These are phyloP conservation scores for Alternaria viburni DNA, from an alignment of 2,329 filamentous ascomycete genomes.

Conservation along the genomic window DNA sequence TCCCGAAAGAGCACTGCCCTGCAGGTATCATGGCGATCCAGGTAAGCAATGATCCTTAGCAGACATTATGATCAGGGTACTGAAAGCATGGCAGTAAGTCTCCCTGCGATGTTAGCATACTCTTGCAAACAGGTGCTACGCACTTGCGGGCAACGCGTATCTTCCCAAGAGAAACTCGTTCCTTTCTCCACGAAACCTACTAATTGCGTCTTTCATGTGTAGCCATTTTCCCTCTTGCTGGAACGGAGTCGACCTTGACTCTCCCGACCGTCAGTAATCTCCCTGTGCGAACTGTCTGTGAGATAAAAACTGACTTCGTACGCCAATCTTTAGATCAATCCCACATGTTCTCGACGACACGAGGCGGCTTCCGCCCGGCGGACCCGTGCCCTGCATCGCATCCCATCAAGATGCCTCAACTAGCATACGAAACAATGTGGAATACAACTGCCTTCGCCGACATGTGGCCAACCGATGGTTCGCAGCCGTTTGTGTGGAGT, in stretches of 20 bases:
- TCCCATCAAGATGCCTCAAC: slow-evolving; percentile 33
- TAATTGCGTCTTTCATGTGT: not conserved
- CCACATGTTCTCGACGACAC: slow-evolving; percentile 36
- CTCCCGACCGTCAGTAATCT: slow-evolving; percentile 45
- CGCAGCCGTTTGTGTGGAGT: not conserved
- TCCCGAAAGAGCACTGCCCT: slow-evolving; percentile 17
- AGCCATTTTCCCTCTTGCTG: slow-evolving; percentile 60
- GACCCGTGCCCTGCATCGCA: slow-evolving; percentile 33
- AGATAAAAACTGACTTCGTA: not conserved
- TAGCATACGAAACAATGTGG: slow-evolving; percentile 39
- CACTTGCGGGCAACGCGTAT: not conserved
- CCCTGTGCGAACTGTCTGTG: not conserved
- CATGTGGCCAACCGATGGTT: slow-evolving; percentile 35
- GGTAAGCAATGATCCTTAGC: not conserved
- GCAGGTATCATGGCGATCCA: slow-evolving; percentile 6
- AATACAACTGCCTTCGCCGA: slow-evolving; percentile 39
- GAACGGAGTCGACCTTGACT: slow-evolving; percentile 54
- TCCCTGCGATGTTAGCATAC: not conserved
- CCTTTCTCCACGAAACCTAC: not conserved
- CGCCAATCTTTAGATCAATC: slow-evolving; percentile 36
- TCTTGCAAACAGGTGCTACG: slow-evolving; percentile 6
- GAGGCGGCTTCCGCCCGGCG: slow-evolving; percentile 27
- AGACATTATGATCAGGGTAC: not conserved
- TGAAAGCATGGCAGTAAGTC: not conserved
- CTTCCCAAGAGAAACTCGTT: not conserved